These are phyloP conservation scores for Scheffersomyces cryptocercus DNA, from an alignment of 1,139 yeast species.

Conservation along the genomic window DNA sequence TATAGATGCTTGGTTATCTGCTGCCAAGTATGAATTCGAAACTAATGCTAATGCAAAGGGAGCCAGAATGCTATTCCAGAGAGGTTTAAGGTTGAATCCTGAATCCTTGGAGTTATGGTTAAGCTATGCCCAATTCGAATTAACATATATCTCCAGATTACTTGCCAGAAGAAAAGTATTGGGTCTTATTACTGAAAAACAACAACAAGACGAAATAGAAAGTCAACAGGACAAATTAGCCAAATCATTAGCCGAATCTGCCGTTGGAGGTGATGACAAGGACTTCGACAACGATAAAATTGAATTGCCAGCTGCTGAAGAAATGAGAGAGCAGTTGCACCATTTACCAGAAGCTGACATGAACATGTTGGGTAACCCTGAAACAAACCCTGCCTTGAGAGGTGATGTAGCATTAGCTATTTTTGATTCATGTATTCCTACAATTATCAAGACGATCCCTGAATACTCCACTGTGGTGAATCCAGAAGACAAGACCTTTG, in stretches of 20 bases:
- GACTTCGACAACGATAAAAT: conserved; percentile 42
- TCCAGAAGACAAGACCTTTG: conserved; percentile 39
- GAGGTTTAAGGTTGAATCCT: conserved; percentile 80
- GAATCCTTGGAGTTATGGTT: conserved; percentile 77
- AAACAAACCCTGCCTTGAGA: conserved; percentile 83
- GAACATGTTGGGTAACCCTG: conserved; percentile 81
- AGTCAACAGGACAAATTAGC: conserved; percentile 35
- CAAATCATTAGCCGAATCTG: conserved; percentile 24
- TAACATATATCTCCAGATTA: conserved; percentile 80
- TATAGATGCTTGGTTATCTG: conserved; percentile 88
- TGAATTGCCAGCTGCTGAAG: conserved; percentile 50
- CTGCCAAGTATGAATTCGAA: conserved; percentile 93
- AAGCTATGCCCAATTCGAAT: conserved; percentile 84
- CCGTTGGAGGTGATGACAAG: conserved; percentile 19
- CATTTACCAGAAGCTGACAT: conserved; percentile 85
- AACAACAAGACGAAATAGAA: conserved; percentile 57
- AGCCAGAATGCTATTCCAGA: conserved; percentile 82
- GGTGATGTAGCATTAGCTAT: conserved; percentile 88
- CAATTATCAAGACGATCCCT: conserved; percentile 39
- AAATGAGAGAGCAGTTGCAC: conserved; percentile 62
- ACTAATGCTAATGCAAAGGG: conserved; percentile 86
- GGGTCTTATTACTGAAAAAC: conserved; percentile 73
- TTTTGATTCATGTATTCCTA: conserved; percentile 69
- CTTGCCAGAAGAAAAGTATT: conserved; percentile 81
- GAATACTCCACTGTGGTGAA: conserved; percentile 26